Percentiles rank a stretch among this genome's conserved stretches.
These are phyloP conservation scores for Fusarium humuli DNA, from an alignment of 2,329 filamentous ascomycete species.

Conservation along the genomic window DNA sequence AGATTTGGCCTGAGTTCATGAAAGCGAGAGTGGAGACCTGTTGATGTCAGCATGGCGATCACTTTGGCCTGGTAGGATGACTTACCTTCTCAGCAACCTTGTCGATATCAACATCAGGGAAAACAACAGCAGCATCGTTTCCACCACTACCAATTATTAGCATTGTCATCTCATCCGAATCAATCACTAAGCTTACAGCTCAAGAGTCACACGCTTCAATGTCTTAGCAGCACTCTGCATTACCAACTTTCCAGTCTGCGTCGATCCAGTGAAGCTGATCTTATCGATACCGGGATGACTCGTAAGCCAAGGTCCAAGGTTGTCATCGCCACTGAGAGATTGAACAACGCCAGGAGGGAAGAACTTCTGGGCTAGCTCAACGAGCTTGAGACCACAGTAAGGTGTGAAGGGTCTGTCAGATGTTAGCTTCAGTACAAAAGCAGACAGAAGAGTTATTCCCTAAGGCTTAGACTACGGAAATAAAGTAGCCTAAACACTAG, in stretches of 20 bases:
- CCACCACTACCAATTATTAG: conserved; percentile 54
- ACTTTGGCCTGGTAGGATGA: no score
- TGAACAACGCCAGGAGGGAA: conserved; percentile 74
- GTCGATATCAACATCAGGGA: conserved; percentile 66
- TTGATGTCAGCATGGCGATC: no score
- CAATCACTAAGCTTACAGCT: no score
- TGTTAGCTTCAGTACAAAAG: rapidly evolving
- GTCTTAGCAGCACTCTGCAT: conserved; percentile 67
- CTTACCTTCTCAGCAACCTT: conserved; percentile 52
- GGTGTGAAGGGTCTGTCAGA: conserved; percentile 61
- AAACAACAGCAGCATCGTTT: conserved; percentile 71
- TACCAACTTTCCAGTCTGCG: conserved; percentile 69
- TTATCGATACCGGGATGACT: conserved; percentile 70
- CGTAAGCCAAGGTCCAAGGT: conserved; percentile 69
- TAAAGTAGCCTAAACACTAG: no score
- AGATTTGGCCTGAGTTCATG: conserved; percentile 63
- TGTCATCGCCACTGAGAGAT: conserved; percentile 69
- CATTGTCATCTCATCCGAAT: no score
- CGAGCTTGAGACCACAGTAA: conserved; percentile 69
- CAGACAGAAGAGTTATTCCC: rapidly evolving
- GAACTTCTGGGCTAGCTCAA: conserved; percentile 66
- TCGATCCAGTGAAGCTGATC: conserved; percentile 73
- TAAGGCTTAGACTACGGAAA: rapidly evolving
- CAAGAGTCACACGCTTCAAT: conserved; percentile 70
- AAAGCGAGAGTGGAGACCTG: conserved; percentile 61